Evolutionary conservation across 352 stramenopile species (phyloP).

Genomic region (Phytopythium delawarense): DNA sequence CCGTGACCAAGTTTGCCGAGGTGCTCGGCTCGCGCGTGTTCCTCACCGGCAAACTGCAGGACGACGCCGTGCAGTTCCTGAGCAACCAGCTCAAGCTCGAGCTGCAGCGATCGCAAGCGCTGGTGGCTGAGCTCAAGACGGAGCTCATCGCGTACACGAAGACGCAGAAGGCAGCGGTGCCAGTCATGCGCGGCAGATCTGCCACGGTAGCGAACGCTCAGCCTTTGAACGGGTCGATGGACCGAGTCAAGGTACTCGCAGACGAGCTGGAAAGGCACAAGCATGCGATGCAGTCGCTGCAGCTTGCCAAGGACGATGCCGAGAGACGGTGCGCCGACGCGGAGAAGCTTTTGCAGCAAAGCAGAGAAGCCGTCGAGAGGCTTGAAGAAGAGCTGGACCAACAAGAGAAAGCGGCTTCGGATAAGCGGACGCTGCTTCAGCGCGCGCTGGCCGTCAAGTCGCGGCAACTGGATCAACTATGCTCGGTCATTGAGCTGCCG

Average conservation of each 20-base stretch:
- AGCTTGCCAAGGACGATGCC: conserved; percentile 20
- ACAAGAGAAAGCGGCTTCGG: conserved; percentile 40
- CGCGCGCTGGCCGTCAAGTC: conserved; percentile 48
- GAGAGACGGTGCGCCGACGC: conserved; percentile 18
- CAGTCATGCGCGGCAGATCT: neutral
- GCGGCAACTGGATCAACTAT: conserved; percentile 51
- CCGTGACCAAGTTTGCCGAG: conserved; percentile 27
- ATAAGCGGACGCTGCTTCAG: conserved; percentile 37
- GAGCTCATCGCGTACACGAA: conserved; percentile 13
- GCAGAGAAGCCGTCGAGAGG: conserved; percentile 27
- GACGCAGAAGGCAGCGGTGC: neutral
- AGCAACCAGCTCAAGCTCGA: conserved; percentile 25
- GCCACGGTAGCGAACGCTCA: neutral
- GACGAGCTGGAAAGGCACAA: neutral
- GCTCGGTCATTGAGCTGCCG: conserved; percentile 38
- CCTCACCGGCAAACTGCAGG: conserved; percentile 23
- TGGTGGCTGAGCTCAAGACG: conserved; percentile 19
- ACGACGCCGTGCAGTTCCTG: conserved; percentile 32
- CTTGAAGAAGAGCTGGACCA: conserved; percentile 36
- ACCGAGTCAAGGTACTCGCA: neutral
- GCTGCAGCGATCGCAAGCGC: conserved; percentile 17
- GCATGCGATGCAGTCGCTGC: neutral
- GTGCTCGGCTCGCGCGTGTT: conserved; percentile 27
- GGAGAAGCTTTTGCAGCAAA: conserved; percentile 21
- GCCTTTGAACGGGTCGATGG: neutral